phyloP scores from a whole-genome alignment of 139 green algal genomes.

The Trebouxia sp. region DNA sequence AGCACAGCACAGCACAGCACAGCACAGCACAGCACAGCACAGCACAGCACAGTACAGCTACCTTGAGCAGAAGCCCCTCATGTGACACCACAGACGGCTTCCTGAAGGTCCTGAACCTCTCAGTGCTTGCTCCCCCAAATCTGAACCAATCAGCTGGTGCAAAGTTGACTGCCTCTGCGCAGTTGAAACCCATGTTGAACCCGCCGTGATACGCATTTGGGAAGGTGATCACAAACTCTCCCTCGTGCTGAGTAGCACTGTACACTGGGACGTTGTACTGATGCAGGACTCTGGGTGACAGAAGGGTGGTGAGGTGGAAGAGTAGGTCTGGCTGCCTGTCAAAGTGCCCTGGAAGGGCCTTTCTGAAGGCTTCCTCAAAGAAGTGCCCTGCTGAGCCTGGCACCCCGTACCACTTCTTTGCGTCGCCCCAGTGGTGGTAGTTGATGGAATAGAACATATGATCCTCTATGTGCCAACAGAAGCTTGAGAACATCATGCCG shows the following conservation, averaged over 20 bases:
- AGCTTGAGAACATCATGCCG: constrained; percentile 76
- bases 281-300: constrained; percentile 28
- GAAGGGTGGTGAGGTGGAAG: constrained; percentile 26
- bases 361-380: constrained; percentile 36
- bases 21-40: neutral
- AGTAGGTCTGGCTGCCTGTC: constrained; percentile 31
- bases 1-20: neutral
- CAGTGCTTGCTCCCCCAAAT: constrained; percentile 43
- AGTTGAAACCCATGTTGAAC: constrained; percentile 78
- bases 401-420: constrained; percentile 62
- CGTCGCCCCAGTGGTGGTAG: constrained; percentile 83
- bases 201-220: constrained; percentile 76
- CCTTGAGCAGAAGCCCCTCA: constrained; percentile 65
- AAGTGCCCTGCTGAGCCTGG: neutral
- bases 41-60: neutral
- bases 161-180: constrained; percentile 81
- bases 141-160: constrained; percentile 84
- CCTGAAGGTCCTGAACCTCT: constrained; percentile 51
- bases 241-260: constrained; percentile 42
- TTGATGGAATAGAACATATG: constrained; percentile 93
- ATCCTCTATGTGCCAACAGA: constrained; percentile 89
- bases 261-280: constrained; percentile 24
- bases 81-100: constrained; percentile 61
- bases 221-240: constrained; percentile 88
- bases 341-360: constrained; percentile 13